phyloP scores from a whole-genome alignment of 495 filamentous ascomycete genomes.

The Thermochaetoides thermophila region DNA sequence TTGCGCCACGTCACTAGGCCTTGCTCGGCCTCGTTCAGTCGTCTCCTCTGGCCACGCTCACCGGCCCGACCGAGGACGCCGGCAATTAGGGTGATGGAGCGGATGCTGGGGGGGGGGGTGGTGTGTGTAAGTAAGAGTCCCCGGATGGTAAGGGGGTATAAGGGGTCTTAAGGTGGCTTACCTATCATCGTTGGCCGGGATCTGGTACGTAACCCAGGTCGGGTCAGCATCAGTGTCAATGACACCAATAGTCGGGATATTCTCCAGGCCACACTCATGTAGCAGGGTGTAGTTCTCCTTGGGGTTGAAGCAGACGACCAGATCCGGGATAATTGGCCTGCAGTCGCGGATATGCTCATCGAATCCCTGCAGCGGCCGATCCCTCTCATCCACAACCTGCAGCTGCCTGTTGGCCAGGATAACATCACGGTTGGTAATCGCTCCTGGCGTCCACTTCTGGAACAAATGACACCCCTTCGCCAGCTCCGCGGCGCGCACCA shows the following conservation, averaged over 20 bases:
- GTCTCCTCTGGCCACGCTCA: conserved; percentile 52
- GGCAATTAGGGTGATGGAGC: conserved; percentile 65
- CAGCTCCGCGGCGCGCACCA: conserved; percentile 67
- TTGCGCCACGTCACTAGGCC: conserved; percentile 46
- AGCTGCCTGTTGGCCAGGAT: conserved; percentile 53
- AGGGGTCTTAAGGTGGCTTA: too few species aligned
- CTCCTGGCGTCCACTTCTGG: conserved; percentile 82
- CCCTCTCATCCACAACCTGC: conserved; percentile 57
- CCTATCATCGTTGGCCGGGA: conserved; percentile 94
- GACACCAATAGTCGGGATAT: conserved; percentile 86
- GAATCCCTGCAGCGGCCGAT: conserved; percentile 50
- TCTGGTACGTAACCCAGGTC: conserved; percentile 89
- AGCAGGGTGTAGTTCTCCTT: conserved; percentile 80
- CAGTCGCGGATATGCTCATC: conserved; percentile 46
- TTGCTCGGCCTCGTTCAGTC: conserved; percentile 43
- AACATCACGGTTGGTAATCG: conserved; percentile 83
- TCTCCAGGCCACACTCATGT: conserved; percentile 77
- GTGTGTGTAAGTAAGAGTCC: too few species aligned
- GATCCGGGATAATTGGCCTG: conserved; percentile 61
- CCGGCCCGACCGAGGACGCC: conserved; percentile 77
- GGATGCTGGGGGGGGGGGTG: conserved; percentile 52
- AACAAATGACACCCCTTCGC: conserved; percentile 78
- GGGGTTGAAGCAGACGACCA: conserved; percentile 86
- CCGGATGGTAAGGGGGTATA: too few species aligned
- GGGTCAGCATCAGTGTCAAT: conserved; percentile 91